A percentile compares a stretch with the other conserved stretches of the same genome.
Evolutionary conservation across 2,329 filamentous ascomycete species (phyloP).

Genomic region (Ciborinia camelliae): DNA sequence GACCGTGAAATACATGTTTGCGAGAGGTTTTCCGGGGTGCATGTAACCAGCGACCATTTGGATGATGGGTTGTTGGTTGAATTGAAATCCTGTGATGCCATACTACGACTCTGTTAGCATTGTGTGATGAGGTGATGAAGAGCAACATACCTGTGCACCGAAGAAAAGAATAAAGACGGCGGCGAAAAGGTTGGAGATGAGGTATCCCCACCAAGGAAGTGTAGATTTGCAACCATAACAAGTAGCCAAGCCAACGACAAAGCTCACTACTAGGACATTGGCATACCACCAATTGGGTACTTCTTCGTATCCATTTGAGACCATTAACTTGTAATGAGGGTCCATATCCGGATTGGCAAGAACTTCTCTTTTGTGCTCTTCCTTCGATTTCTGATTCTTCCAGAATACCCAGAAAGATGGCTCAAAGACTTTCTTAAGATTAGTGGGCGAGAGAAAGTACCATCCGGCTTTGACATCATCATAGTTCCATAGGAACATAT

Average conservation of each 20-base stretch:
- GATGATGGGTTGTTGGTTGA: conserved; percentile 46
- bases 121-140: too few species aligned
- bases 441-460: conserved; percentile 25
- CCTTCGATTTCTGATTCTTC: conserved; percentile 17
- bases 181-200: conserved; percentile 32
- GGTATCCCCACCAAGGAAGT: conserved; percentile 31
- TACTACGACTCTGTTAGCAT: too few species aligned
- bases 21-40: conserved; percentile 56
- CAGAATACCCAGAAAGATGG: conserved; percentile 32
- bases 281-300: conserved; percentile 59
- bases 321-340: conserved; percentile 44
- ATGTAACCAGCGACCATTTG: conserved; percentile 49
- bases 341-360: conserved; percentile 29
- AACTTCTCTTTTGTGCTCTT: not conserved
- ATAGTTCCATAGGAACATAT: conserved; percentile 43
- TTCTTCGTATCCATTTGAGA: conserved; percentile 45
- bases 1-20: conserved; percentile 71
- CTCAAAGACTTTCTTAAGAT: conserved; percentile 20
- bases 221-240: conserved; percentile 58
- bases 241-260: conserved; percentile 39
- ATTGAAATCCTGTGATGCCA: conserved; percentile 47
- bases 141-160: conserved; percentile 32
- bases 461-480: conserved; percentile 41
- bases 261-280: conserved; percentile 43
- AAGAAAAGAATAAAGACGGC: conserved; percentile 31